These are phyloP conservation scores for Akanthomyces dipterigenus DNA, from an alignment of 2,329 filamentous ascomycete genomes.

Conservation along the genomic window DNA sequence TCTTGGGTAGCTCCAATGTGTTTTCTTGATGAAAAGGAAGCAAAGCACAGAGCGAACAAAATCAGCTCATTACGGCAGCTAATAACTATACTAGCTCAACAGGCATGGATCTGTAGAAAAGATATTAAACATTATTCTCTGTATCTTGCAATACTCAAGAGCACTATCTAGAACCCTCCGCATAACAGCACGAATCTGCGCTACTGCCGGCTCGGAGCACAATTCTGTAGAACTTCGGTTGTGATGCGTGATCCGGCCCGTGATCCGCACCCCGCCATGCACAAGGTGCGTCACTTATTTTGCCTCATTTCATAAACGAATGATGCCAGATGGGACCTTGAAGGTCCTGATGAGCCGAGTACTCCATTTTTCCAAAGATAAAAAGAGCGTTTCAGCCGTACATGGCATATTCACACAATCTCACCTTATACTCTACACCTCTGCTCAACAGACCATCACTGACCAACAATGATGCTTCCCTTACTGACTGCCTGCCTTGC, in stretches of 20 bases:
- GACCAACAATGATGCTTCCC: not conserved
- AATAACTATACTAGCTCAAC: too few species aligned
- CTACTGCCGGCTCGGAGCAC: too few species aligned
- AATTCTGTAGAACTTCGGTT: too few species aligned
- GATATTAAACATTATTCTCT: too few species aligned
- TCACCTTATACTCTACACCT: not conserved
- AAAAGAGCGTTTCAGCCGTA: not conserved
- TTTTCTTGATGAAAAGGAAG: not conserved
- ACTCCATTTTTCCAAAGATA: not conserved
- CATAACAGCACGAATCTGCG: too few species aligned
- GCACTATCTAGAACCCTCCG: too few species aligned
- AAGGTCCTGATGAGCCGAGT: not conserved
- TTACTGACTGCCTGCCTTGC: not conserved
- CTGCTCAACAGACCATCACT: not conserved
- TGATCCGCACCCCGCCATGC: not conserved
- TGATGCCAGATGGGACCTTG: not conserved
- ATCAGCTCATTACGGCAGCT: too few species aligned
- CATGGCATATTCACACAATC: not conserved
- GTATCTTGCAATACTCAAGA: too few species aligned
- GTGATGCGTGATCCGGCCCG: not conserved
- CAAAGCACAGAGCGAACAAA: too few species aligned
- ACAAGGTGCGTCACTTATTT: not conserved
- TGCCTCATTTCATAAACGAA: not conserved
- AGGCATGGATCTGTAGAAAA: too few species aligned
- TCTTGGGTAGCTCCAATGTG: not conserved